Evolutionary conservation across 225 moss, liverwort and hornwort species (phyloP), one percentile per base, ranked within the genome.

Genomic region (Pleurozium schreberi): DNA sequence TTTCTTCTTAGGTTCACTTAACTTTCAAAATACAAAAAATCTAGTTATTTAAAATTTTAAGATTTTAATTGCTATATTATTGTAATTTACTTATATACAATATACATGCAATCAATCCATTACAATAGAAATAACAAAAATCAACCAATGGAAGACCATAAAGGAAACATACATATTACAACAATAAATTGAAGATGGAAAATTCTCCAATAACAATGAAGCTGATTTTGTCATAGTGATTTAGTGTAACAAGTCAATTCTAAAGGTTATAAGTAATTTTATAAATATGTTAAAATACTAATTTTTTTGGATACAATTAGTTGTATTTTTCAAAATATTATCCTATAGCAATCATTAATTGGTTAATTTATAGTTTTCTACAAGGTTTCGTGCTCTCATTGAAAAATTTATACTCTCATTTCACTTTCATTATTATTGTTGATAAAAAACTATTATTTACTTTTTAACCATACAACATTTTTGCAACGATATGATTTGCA

Each of bases 61-160:
- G 6, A 71, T 16, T 74, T 47, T 8, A 25, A 8, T 11, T 22
- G n/a, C n/a, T n/a, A 43, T 49, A 28, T 28, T 28, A 20, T 33
- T 75, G 1, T 15, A 49, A 28, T 47, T 9, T 12, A 75, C 2
- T 20, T 49, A 19, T 3, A 33, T 12, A 33, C 0, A 0, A 50
- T 12, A 34, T 33, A 33, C 6, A 75, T 33, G 1, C 12, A 75
- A 20, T 12, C 12, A 75, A 19, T 49, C 8, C 5, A 49, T 50
- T 8, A 12, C 20, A 50, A 33, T 50, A 19, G 3, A 50, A 27
- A 27, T 15, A 71, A 42, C 9, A 76, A 36, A 76, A 15, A 15
- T 21, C 38, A 23, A 38, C 4, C 10, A 16, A 10, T 16, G 2
- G 3, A 2, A 78, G 53, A 26, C 4, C 1, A 25, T 16, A 0